Evolutionary conservation across 352 stramenopile genomes (phyloP).

Genomic region (Plasmopara muralis): DNA sequence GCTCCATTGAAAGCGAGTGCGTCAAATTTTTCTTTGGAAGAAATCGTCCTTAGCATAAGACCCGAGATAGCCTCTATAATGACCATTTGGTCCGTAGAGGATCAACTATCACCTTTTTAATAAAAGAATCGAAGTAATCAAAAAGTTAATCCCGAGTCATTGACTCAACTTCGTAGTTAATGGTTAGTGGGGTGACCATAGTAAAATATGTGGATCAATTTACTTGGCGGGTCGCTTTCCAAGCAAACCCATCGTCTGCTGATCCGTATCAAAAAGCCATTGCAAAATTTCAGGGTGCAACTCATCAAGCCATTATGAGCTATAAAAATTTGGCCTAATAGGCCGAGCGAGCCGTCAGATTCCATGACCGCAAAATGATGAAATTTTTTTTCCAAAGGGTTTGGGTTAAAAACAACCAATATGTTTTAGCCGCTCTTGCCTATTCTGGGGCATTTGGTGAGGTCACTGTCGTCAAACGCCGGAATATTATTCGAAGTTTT

Average conservation of each 20-base stretch:
- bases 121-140: background rate
- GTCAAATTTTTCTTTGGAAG: background rate
- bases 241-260: background rate
- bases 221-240: background rate
- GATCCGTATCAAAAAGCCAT: background rate
- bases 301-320: background rate
- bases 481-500: too few relatives aligned
- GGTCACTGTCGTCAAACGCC: too few relatives aligned
- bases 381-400: too few relatives aligned
- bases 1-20: background rate
- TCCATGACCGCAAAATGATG: too few relatives aligned
- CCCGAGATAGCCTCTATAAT: background rate
- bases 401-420: too few relatives aligned
- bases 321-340: constrained; percentile 1
- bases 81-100: background rate
- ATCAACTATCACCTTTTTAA: background rate
- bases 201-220: background rate
- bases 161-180: background rate
- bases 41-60: background rate
- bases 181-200: background rate
- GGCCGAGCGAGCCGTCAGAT: too few relatives aligned
- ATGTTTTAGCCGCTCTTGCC: too few relatives aligned
- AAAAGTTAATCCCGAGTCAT: background rate
- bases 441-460: background rate
- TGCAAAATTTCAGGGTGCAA: background rate